Conservation (phyloP, 208 protist genomes). For the Tetramitus jugosus region DNA sequence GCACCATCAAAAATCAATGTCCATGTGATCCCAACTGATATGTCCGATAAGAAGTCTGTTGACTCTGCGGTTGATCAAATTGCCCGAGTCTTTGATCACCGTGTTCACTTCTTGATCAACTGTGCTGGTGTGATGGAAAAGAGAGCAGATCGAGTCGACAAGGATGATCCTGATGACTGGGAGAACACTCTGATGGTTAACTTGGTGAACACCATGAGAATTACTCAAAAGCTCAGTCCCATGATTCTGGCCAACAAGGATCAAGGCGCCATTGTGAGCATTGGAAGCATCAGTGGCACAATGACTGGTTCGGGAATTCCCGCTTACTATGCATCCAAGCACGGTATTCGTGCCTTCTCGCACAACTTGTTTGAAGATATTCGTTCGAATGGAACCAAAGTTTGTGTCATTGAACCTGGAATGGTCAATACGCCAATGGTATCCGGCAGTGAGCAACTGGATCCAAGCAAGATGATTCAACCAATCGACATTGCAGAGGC, state of each 20-base stretch:
- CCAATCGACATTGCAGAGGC: neutral
- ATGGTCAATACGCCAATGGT: neutral
- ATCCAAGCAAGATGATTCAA: neutral
- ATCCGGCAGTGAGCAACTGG: neutral
- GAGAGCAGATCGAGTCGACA: neutral
- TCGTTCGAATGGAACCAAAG: neutral
- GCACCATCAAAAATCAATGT: neutral
- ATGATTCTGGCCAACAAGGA: neutral
- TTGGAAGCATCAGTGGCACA: too few species aligned
- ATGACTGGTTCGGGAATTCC: too few species aligned
- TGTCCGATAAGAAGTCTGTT: neutral
- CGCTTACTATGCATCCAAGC: too few species aligned
- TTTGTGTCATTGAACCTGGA: neutral
- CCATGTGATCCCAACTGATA: neutral
- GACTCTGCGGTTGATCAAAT: neutral
- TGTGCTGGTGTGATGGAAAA: neutral
- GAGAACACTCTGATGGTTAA: neutral
- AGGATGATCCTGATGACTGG: neutral
- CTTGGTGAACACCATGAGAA: slow-evolving; percentile 1
- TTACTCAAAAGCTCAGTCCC: neutral
- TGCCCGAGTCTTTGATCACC: neutral
- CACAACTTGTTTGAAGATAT: too few species aligned
- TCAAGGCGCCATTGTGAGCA: too few species aligned
- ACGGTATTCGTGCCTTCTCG: too few species aligned
- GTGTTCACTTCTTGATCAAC: neutral